These are phyloP conservation scores for Fusarium sp. DNA, from an alignment of 2,329 filamentous ascomycete species.

Conservation along the genomic window DNA sequence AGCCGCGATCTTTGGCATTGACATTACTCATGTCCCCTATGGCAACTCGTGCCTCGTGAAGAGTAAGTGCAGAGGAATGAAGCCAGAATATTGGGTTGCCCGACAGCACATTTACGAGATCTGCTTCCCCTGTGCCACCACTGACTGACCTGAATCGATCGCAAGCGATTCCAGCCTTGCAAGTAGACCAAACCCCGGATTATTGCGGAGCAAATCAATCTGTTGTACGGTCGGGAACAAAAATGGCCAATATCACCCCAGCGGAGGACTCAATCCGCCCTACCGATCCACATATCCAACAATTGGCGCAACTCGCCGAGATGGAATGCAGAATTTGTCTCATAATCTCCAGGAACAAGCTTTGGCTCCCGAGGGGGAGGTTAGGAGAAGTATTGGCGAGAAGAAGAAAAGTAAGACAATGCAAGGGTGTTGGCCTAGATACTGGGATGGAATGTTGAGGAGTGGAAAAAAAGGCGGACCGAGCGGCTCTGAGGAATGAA, in stretches of 20 bases:
- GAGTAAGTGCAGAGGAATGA: neutral
- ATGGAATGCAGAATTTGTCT: slow-evolving; percentile 9
- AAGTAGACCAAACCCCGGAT: neutral
- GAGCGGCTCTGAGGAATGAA: neutral
- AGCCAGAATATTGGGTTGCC: neutral
- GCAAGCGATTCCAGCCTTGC: neutral
- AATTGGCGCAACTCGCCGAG: neutral
- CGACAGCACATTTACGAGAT: neutral
- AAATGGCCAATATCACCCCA: neutral
- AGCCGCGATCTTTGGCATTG: neutral
- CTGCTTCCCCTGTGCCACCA: neutral
- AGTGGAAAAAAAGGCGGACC: neutral
- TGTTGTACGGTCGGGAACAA: neutral
- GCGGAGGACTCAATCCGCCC: neutral
- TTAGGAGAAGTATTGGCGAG: neutral
- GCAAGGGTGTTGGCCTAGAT: slow-evolving; percentile 1
- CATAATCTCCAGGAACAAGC: neutral
- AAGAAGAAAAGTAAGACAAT: slow-evolving; percentile 3
- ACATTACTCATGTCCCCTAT: neutral
- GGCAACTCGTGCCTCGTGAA: neutral
- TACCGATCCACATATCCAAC: neutral
- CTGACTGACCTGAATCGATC: neutral
- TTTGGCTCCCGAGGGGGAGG: neutral
- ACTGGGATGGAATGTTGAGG: neutral
- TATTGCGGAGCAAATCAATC: neutral